These are phyloP conservation scores for Thalassiosira profunda DNA, from an alignment of 108 stramenopile species.

Conservation along the genomic window DNA sequence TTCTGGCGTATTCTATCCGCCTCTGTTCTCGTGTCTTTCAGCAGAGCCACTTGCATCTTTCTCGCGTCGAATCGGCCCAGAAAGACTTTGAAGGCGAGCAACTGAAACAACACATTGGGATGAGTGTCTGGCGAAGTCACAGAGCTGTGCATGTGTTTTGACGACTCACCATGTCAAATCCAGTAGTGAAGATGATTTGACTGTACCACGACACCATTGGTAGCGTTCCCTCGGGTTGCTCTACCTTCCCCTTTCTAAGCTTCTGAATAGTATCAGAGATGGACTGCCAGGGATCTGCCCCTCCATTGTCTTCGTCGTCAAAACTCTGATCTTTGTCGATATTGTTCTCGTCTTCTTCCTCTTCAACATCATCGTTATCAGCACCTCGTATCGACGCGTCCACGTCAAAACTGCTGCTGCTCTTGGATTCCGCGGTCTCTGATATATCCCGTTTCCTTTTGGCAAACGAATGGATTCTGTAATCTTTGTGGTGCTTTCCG, in stretches of 20 bases:
- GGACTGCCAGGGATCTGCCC: constrained; percentile 18
- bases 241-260: constrained; percentile 22
- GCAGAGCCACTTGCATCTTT: constrained; percentile 55
- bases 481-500: constrained; percentile 43
- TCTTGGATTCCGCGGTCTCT: constrained; percentile 15
- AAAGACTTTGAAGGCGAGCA: constrained; percentile 61
- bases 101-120: too few species aligned
- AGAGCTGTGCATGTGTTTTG: too few species aligned
- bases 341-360: constrained; percentile 1
- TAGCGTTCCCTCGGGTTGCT: constrained; percentile 49
- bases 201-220: constrained; percentile 73
- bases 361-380: constrained; percentile 11
- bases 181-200: constrained; percentile 40
- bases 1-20: constrained; percentile 7
- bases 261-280: constrained; percentile 46
- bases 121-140: too few species aligned
- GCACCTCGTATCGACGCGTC: constrained; percentile 12
- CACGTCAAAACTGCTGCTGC: constrained; percentile 20
- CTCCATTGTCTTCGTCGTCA: background rate
- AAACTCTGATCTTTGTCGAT: background rate
- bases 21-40: background rate
- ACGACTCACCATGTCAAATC: constrained; percentile 13
- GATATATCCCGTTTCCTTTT: too few species aligned
- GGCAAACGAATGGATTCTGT: too few species aligned
- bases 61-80: constrained; percentile 69